Conservation (phyloP, 2,329 filamentous ascomycete genomes). For the Penicillium fuscoglaucum region DNA sequence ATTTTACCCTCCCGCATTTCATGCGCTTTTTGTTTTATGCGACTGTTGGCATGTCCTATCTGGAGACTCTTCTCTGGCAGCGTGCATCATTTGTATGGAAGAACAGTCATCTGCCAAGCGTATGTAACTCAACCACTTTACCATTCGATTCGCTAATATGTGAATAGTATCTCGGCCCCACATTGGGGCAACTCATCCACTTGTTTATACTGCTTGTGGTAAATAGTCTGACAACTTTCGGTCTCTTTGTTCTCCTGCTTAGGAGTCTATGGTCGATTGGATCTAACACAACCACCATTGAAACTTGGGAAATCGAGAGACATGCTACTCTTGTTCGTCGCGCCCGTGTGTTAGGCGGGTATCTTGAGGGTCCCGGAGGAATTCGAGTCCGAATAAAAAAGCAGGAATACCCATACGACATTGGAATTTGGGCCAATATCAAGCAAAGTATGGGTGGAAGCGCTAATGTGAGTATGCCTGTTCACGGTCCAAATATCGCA, state of each 20-base stretch:
- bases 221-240: conserved; percentile 60
- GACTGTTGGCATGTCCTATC: conserved; percentile 57
- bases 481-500: neutral
- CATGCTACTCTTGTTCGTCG: conserved; percentile 49
- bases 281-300: conserved; percentile 64
- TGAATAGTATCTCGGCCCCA: conserved; percentile 60
- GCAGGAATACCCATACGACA: conserved; percentile 67
- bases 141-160: conserved; percentile 3
- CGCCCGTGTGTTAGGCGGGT: conserved; percentile 56
- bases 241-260: conserved; percentile 55
- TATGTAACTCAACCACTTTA: conserved; percentile 36
- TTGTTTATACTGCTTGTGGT: conserved; percentile 56
- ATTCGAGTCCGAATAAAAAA: conserved; percentile 53
- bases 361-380: conserved; percentile 59
- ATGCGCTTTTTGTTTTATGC: conserved; percentile 63
- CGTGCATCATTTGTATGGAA: conserved; percentile 56
- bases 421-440: conserved; percentile 62
- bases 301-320: conserved; percentile 60
- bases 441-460: conserved; percentile 59
- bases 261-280: conserved; percentile 57
- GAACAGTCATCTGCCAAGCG: conserved; percentile 57
- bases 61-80: conserved; percentile 56
- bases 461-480: conserved; percentile 41
- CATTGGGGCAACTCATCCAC: conserved; percentile 52
- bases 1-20: conserved; percentile 66